Conservation (phyloP, 306 rosid species). For the Sechiopsis laciniata region DNA sequence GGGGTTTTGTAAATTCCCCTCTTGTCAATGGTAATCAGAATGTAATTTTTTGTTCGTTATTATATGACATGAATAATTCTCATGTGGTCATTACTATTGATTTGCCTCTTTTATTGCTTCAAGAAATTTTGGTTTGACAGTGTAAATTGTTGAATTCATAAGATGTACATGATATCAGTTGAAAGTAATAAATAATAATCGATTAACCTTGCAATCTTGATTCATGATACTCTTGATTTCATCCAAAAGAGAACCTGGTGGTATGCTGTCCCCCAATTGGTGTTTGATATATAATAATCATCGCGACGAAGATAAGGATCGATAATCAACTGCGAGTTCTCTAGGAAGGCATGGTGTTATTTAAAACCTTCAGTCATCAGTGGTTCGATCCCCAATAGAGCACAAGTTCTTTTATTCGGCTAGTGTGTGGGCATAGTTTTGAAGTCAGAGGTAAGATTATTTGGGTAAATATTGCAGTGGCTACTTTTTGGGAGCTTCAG, state of each 20-base stretch:
- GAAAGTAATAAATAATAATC: conserved; percentile 1
- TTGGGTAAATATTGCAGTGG: conserved; percentile 9
- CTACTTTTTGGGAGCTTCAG: conserved; percentile 9
- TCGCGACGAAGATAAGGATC: not conserved
- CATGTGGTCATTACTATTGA: conserved; percentile 25
- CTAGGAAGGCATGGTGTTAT: not conserved
- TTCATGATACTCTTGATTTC: conserved; percentile 6
- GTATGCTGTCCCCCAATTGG: not conserved
- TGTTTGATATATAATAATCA: not conserved
- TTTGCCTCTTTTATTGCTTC: conserved; percentile 16
- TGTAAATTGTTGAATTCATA: not conserved
- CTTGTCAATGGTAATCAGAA: conserved; percentile 31
- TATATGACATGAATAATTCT: conserved; percentile 28
- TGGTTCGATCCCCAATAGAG: not conserved
- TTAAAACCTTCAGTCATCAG: not conserved
- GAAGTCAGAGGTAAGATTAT: not conserved
- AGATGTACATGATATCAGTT: not conserved
- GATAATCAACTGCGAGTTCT: not conserved
- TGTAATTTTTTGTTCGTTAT: conserved; percentile 33
- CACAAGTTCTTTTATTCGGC: not conserved
- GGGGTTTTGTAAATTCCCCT: conserved; percentile 38
- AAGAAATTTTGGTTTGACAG: not conserved
- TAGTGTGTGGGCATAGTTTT: not conserved
- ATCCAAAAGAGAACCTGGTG: not conserved
- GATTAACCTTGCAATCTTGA: not conserved